Evolutionary conservation across 345 rosid species (phyloP).

Genomic region (Nasturtium officinale): DNA sequence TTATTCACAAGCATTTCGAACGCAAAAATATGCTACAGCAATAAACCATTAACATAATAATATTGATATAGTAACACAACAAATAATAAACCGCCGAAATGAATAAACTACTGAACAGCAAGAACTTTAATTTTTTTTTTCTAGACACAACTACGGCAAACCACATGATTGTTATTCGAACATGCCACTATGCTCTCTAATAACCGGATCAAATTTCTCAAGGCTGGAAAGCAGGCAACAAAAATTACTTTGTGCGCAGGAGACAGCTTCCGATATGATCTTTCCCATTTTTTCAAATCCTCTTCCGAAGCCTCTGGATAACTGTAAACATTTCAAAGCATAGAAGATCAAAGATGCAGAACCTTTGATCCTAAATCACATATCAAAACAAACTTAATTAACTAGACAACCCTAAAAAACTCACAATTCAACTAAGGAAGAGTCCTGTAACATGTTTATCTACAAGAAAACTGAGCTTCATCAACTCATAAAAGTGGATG

Average conservation of each 20-base stretch:
- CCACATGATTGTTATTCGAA: not conserved
- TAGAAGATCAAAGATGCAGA: not conserved
- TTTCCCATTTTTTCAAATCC: slow-evolving; percentile 81
- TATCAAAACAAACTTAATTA: not conserved
- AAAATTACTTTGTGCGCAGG: slow-evolving; percentile 69
- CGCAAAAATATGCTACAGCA: not conserved
- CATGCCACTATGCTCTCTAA: not conserved
- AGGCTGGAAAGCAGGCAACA: slow-evolving; percentile 10
- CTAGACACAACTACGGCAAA: slow-evolving; percentile 1
- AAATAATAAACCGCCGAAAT: not conserved
- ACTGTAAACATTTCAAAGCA: slow-evolving; percentile 42
- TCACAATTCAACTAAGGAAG: slow-evolving; percentile 1
- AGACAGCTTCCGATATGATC: slow-evolving; percentile 74
- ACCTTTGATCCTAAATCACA: not conserved
- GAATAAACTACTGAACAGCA: slow-evolving; percentile 6
- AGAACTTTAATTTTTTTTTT: not conserved
- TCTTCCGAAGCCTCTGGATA: slow-evolving; percentile 89
- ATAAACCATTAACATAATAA: not conserved
- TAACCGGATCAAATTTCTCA: not conserved
- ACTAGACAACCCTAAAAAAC: not conserved
- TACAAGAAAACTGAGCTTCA: not conserved
- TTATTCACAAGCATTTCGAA: not conserved
- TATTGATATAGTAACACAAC: not conserved
- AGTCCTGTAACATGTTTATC: not conserved
- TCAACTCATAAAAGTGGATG: not conserved